phyloP scores from a whole-genome alignment of 164 flowering plant genomes.

The Liquidambar formosana region DNA sequence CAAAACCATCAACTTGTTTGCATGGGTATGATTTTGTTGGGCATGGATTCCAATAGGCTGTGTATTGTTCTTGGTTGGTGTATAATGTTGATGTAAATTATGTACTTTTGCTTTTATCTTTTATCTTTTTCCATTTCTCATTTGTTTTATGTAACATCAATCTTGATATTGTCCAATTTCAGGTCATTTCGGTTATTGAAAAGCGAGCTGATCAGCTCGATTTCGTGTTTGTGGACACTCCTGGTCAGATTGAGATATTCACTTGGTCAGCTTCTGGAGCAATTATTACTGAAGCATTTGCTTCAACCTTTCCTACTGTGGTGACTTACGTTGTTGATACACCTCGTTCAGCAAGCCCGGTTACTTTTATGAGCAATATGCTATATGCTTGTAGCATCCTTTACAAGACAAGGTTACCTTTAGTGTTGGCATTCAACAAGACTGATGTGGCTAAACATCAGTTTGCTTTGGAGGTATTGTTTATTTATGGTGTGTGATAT shows the following conservation, averaged over 20 bases:
- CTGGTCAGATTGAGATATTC: constrained; percentile 97
- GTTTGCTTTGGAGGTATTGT: constrained; percentile 89
- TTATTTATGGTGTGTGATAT: background rate
- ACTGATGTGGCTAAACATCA: constrained; percentile 86
- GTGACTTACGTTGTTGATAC: constrained; percentile 89
- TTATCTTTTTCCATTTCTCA: no score
- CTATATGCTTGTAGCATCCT: constrained; percentile 97
- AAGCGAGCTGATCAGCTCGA: constrained; percentile 94
- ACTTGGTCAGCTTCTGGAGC: constrained; percentile 99
- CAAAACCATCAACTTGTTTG: background rate
- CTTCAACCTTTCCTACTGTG: constrained; percentile 93
- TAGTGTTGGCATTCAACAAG: constrained; percentile 88
- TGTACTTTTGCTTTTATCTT: background rate
- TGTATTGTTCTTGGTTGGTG: no score
- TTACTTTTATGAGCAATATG: constrained; percentile 97
- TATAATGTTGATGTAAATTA: no score
- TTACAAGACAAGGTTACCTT: constrained; percentile 84
- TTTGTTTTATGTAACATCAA: background rate
- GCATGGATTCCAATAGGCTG: background rate
- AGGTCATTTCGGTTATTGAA: constrained; percentile 85
- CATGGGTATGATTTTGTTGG: background rate
- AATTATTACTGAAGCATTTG: constrained; percentile 94
- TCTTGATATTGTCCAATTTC: constrained; percentile 16
- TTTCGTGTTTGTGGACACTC: constrained; percentile 94
- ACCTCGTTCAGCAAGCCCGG: constrained; percentile 81